These are phyloP conservation scores for Gryganskiella cystojenkinii DNA, from an alignment of 192 early-diverging fungal species.

Conservation along the genomic window DNA sequence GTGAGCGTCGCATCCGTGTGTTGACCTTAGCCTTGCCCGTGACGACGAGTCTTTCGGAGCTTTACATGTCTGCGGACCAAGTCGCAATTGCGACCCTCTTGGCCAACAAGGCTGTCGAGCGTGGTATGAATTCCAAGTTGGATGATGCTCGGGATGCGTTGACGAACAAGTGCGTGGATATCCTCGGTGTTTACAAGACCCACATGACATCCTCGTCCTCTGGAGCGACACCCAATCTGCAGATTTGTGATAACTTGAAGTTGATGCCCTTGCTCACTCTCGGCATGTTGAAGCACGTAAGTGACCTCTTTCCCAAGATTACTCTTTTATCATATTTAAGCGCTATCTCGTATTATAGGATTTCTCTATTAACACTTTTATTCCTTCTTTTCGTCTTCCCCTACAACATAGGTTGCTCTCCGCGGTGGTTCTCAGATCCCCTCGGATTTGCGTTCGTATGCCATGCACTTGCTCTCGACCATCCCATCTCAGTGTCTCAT, in stretches of 20 bases:
- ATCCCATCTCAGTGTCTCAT: conserved; percentile 80
- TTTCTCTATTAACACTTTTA: conserved; percentile 10
- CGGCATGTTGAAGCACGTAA: conserved; percentile 85
- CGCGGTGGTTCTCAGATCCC: conserved; percentile 72
- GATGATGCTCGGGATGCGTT: conserved; percentile 95
- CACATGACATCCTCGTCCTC: conserved; percentile 73
- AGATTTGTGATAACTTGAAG: conserved; percentile 84
- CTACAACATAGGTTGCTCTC: conserved; percentile 58
- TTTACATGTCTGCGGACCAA: conserved; percentile 87
- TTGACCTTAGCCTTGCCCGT: conserved; percentile 89
- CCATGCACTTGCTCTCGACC: conserved; percentile 80
- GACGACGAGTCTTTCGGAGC: conserved; percentile 76
- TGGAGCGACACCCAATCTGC: conserved; percentile 80
- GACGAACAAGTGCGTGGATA: conserved; percentile 83
- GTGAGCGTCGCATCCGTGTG: conserved; percentile 91
- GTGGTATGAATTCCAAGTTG: conserved; percentile 81
- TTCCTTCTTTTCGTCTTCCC: background rate
- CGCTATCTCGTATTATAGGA: too few species aligned
- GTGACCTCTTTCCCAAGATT: conserved; percentile 6
- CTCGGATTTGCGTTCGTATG: conserved; percentile 78
- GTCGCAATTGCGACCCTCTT: conserved; percentile 81
- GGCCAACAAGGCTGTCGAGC: conserved; percentile 90
- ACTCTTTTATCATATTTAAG: background rate
- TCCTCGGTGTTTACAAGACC: conserved; percentile 89
- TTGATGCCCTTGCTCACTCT: conserved; percentile 85